These are phyloP conservation scores for Salinomyces thailandicus DNA, from an alignment of 2,329 filamentous ascomycete species.

Conservation along the genomic window DNA sequence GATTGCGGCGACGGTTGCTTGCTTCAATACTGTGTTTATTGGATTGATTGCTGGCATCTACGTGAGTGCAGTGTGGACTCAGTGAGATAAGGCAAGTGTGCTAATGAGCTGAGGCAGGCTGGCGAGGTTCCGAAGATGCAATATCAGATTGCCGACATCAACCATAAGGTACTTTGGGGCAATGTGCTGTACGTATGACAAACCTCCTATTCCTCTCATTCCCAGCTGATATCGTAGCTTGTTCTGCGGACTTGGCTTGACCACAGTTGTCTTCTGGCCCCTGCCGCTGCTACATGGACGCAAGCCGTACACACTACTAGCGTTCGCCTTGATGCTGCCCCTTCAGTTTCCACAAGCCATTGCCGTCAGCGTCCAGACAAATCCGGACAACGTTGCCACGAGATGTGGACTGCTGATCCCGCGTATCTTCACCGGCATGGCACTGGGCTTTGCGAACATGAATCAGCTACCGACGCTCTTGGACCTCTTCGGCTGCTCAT, in stretches of 20 bases:
- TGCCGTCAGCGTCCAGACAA: constrained; percentile 45
- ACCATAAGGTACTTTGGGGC: constrained; percentile 58
- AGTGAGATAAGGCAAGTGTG: not conserved
- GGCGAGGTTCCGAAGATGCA: constrained; percentile 71
- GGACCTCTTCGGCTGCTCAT: constrained; percentile 65
- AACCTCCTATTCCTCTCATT: not conserved
- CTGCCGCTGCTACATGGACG: constrained; percentile 64
- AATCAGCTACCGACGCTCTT: constrained; percentile 62
- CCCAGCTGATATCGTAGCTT: too few relatives aligned
- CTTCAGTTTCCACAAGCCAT: constrained; percentile 67
- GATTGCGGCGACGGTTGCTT: constrained; percentile 57
- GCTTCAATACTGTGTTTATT: constrained; percentile 60
- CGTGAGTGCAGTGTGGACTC: constrained; percentile 22
- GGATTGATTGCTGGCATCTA: constrained; percentile 66
- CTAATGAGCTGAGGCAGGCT: constrained; percentile 35
- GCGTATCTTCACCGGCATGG: constrained; percentile 55
- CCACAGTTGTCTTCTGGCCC: constrained; percentile 63
- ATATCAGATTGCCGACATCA: constrained; percentile 60
- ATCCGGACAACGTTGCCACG: constrained; percentile 47
- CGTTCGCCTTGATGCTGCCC: constrained; percentile 59
- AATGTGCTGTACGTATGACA: constrained; percentile 50
- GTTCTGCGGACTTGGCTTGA: constrained; percentile 59
- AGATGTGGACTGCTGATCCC: constrained; percentile 52
- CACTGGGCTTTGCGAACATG: constrained; percentile 65
- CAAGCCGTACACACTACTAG: constrained; percentile 63